phyloP scores from a whole-genome alignment of 2,329 filamentous ascomycete genomes.

The Microcera coccophila region DNA sequence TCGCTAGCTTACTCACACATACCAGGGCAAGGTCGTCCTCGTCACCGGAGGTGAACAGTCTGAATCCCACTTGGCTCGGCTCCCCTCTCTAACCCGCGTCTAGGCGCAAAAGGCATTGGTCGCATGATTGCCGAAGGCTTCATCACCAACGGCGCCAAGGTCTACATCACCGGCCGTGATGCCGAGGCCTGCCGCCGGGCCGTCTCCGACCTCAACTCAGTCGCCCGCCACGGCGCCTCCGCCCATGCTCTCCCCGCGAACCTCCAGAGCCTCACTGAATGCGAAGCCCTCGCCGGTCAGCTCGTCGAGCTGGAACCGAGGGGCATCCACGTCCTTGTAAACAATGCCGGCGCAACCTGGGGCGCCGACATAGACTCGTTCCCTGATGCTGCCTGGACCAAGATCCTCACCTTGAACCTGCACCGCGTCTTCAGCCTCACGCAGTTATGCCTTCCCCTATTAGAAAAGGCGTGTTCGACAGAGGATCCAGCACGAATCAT shows the following conservation, averaged over 20 bases:
- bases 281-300: slow-evolving; percentile 50
- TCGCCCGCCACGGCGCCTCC: slow-evolving; percentile 42
- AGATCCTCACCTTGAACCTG: slow-evolving; percentile 61
- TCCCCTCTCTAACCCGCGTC: not conserved
- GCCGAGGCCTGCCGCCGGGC: slow-evolving; percentile 53
- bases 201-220: slow-evolving; percentile 52
- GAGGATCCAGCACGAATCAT: slow-evolving; percentile 55
- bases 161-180: slow-evolving; percentile 65
- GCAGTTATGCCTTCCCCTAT: slow-evolving; percentile 56
- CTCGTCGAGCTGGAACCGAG: slow-evolving; percentile 44
- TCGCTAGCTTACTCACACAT: slow-evolving; percentile 1
- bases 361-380: slow-evolving; percentile 57
- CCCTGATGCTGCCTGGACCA: slow-evolving; percentile 55
- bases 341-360: slow-evolving; percentile 65
- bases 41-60: slow-evolving; percentile 48
- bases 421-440: slow-evolving; percentile 66
- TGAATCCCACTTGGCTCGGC: not conserved
- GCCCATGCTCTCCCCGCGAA: slow-evolving; percentile 60
- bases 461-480: slow-evolving; percentile 45
- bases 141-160: slow-evolving; percentile 58
- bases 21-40: slow-evolving; percentile 54
- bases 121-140: slow-evolving; percentile 66
- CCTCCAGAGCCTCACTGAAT: slow-evolving; percentile 57
- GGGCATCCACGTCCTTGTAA: slow-evolving; percentile 59
- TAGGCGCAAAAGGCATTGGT: slow-evolving; percentile 58